Evolutionary conservation across 164 flowering plant genomes (phyloP).

Genomic region (Nelumbo lutea): DNA sequence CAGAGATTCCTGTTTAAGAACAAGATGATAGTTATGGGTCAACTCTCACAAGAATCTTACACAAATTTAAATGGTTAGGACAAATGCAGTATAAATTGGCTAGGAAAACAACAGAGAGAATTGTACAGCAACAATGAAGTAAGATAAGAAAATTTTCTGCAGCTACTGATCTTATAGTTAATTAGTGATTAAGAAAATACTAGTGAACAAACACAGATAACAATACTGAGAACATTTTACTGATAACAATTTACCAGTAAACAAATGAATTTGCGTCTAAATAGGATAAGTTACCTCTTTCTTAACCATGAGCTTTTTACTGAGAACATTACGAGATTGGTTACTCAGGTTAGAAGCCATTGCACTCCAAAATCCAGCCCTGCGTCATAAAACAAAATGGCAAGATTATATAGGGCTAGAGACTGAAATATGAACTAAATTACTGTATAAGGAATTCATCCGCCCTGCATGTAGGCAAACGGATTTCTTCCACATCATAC

Average conservation of each 20-base stretch:
- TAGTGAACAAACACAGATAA: neutral
- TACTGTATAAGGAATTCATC: neutral
- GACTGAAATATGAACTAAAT: neutral
- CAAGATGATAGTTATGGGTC: constrained; percentile 9
- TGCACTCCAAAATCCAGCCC: constrained; percentile 98
- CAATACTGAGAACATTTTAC: neutral
- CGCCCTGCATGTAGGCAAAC: neutral
- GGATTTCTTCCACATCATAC: neutral
- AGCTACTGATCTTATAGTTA: neutral
- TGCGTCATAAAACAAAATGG: constrained; percentile 18
- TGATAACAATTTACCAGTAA: too few relatives aligned
- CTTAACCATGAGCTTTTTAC: constrained; percentile 89
- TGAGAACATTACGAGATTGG: constrained; percentile 93
- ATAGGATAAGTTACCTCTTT: constrained; percentile 53
- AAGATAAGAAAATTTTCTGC: neutral
- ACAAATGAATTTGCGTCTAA: neutral
- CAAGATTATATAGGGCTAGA: neutral
- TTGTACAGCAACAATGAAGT: neutral
- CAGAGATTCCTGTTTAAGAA: constrained; percentile 65
- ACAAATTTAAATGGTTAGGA: neutral
- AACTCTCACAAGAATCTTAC: neutral
- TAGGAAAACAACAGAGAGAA: neutral
- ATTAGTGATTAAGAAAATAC: neutral
- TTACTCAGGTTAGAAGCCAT: constrained; percentile 93
- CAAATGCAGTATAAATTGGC: constrained; percentile 1